Evolutionary conservation across 2,329 filamentous ascomycete genomes (phyloP).

Genomic region (Exophiala xenobiotica): DNA sequence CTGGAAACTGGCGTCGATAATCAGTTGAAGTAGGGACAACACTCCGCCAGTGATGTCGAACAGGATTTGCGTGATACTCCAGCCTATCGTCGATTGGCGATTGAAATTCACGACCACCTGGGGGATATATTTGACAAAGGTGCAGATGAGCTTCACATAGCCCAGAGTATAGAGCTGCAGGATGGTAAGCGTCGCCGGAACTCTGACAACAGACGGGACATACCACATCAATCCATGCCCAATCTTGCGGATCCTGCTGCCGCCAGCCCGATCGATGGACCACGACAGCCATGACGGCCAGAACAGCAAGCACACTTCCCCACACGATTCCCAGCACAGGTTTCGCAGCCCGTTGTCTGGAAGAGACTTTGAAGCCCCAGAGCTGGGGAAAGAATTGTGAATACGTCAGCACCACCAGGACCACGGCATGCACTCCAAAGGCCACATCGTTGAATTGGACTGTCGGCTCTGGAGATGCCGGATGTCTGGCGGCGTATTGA

Average conservation of each 20-base stretch:
- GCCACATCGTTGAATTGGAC: slow-evolving; percentile 87
- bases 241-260: slow-evolving; percentile 49
- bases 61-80: slow-evolving; percentile 81
- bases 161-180: slow-evolving; percentile 65
- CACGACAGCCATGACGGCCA: slow-evolving; percentile 44
- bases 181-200: slow-evolving; percentile 43
- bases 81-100: slow-evolving; percentile 81
- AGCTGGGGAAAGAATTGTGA: slow-evolving; percentile 70
- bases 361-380: slow-evolving; percentile 72
- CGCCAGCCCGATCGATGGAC: slow-evolving; percentile 40
- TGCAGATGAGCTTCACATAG: slow-evolving; percentile 86
- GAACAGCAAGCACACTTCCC: slow-evolving; percentile 59
- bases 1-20: slow-evolving; percentile 81
- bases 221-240: slow-evolving; percentile 67
- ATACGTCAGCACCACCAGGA: slow-evolving; percentile 70
- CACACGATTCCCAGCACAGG: slow-evolving; percentile 68
- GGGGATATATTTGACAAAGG: slow-evolving; percentile 88
- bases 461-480: slow-evolving; percentile 70
- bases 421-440: slow-evolving; percentile 78
- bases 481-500: slow-evolving; percentile 82
- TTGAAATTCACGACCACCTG: slow-evolving; percentile 81
- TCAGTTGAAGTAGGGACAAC: slow-evolving; percentile 75
- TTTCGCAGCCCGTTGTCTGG: slow-evolving; percentile 55
- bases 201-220: neutral
- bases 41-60: slow-evolving; percentile 80